Conservation (phyloP, 2,329 filamentous ascomycete genomes). For the Colletotrichum sp. region DNA sequence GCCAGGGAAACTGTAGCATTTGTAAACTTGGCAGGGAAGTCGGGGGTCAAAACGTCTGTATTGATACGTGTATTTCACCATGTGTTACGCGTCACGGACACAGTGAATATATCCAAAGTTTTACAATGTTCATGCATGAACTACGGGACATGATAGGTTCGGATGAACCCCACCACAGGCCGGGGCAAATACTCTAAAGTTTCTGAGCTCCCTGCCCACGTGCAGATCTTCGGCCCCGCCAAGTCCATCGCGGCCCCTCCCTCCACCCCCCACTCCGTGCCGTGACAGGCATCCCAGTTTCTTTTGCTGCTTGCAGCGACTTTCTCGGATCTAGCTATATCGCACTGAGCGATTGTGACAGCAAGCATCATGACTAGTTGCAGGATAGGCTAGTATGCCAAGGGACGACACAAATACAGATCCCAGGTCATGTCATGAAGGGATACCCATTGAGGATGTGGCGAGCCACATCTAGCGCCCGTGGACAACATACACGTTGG, state of each 20-base stretch:
- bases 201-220: neutral
- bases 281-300: neutral
- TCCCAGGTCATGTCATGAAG: no score
- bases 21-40: neutral
- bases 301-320: no score
- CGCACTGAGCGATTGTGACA: no score
- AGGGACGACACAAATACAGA: no score
- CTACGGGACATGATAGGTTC: neutral
- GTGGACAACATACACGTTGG: no score
- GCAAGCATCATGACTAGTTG: no score
- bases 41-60: neutral
- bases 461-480: no score
- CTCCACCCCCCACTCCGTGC: neutral
- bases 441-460: no score
- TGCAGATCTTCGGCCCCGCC: neutral
- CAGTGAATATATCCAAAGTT: neutral
- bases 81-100: neutral
- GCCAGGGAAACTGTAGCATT: neutral
- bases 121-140: neutral
- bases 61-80: neutral
- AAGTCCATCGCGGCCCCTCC: neutral
- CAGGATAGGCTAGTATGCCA: no score
- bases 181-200: neutral
- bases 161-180: neutral
- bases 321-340: no score